Conservation (phyloP, 2,329 filamentous ascomycete species). For the Didymella sp. region DNA sequence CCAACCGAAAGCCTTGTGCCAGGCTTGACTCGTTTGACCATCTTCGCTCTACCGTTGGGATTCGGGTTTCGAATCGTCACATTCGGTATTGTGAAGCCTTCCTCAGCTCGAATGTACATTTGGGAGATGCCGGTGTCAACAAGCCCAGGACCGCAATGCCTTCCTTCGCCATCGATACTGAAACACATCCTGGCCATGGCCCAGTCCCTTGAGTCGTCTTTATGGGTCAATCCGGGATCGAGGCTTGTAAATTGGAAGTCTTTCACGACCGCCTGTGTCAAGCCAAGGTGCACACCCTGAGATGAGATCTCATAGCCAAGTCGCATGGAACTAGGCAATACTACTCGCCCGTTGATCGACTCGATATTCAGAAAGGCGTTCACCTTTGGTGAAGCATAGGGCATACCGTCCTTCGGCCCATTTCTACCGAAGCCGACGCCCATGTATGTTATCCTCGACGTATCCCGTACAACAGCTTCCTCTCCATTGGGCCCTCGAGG, state of each 20-base stretch:
- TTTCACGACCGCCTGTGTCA: slow-evolving; percentile 33
- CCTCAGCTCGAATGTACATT: slow-evolving; percentile 46
- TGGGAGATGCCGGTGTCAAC: slow-evolving; percentile 46
- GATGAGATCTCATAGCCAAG: slow-evolving; percentile 43
- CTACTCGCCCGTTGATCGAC: slow-evolving; percentile 30
- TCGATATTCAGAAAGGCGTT: slow-evolving; percentile 49
- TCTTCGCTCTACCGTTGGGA: slow-evolving; percentile 31
- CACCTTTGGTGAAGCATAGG: slow-evolving; percentile 35
- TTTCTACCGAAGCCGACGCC: slow-evolving; percentile 48
- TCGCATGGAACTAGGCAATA: slow-evolving; percentile 20
- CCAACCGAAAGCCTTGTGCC: slow-evolving; percentile 40
- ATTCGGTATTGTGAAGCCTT: slow-evolving; percentile 36
- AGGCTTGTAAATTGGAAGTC: slow-evolving; percentile 36
- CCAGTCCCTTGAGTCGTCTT: slow-evolving; percentile 43
- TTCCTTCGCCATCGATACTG: slow-evolving; percentile 30
- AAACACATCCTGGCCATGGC: slow-evolving; percentile 45
- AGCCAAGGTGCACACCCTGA: slow-evolving; percentile 39
- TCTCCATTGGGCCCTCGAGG: slow-evolving; percentile 38
- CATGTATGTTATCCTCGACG: slow-evolving; percentile 46
- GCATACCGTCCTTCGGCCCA: slow-evolving; percentile 36
- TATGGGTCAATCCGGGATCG: slow-evolving; percentile 38
- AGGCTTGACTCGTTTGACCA: slow-evolving; percentile 40
- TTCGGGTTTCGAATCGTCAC: slow-evolving; percentile 44
- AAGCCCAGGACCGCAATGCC: slow-evolving; percentile 37
- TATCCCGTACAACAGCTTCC: slow-evolving; percentile 33